Evolutionary conservation across 495 filamentous ascomycete genomes (phyloP), one percentile per base, ranked within the genome.

Genomic region (Sabuloglossum arenarium): DNA sequence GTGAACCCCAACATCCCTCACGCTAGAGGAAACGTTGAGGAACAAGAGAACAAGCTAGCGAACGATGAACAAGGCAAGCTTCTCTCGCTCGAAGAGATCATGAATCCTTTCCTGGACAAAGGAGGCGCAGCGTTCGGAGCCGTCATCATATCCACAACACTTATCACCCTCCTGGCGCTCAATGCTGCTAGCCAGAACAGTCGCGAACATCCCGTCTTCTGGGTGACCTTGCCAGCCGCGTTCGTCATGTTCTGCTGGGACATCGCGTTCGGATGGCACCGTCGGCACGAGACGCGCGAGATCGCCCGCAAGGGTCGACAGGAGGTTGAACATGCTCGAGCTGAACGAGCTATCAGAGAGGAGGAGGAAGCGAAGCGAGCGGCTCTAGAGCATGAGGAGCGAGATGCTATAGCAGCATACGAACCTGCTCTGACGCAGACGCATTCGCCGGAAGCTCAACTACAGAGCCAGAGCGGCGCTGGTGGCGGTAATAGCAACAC

Each of bases 61-160:
- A 68, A 71, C 29, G 67, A 70, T 47, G 71, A 78, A 47, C 58
- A 73, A 53, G 71, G 66, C n/a, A 72, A 77, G 55, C 62, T 72
- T 1, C 63, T 80, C 10, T 78, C 77, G 0, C 69, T 84, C 0
- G 79, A 81, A 62, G 79, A 82, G 62, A 80, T 84, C 63, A 77
- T 84, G 76, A 82, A 84, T 58, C 80, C 80, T 0, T 84, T 79
- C 61, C 59, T 84, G 12, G 80, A 84, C 61, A 81, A 79, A 62
- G 62, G 65, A 11, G 75, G 80, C 31, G 80, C 80, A 0, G 67
- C 67, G 0, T 80, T 82, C 50, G 79, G 79, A 21, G 75, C 69
- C 2, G 39, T 76, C 31, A 70, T 84, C 56, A 82, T 84, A 78
- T 69, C 78, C 4, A 69, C 71, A 0, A 80, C 79, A 0, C 70